Evolutionary conservation across 2,329 filamentous ascomycete species (phyloP).

Genomic region (Alternaria triticimaculans): DNA sequence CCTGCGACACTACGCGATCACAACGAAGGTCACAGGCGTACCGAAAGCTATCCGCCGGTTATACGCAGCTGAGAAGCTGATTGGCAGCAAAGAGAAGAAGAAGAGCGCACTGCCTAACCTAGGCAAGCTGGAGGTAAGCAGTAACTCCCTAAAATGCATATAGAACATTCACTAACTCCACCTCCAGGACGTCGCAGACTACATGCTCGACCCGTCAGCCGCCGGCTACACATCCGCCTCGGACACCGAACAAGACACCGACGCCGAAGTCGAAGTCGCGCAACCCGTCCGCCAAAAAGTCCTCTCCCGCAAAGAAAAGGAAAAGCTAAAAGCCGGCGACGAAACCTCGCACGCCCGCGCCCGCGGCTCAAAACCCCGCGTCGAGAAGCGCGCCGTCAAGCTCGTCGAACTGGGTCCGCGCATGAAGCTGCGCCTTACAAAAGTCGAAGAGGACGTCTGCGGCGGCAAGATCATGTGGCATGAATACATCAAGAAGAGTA

Average conservation of each 20-base stretch:
- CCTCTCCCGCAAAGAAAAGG: conserved; percentile 61
- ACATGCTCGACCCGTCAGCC: conserved; percentile 80
- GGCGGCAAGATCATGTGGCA: conserved; percentile 96
- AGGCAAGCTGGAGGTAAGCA: conserved; percentile 72
- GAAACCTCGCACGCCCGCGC: conserved; percentile 47
- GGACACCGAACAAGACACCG: conserved; percentile 90
- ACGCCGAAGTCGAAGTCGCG: conserved; percentile 90
- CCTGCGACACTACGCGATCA: conserved; percentile 93
- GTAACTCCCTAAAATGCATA: background rate
- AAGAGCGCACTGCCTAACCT: conserved; percentile 80
- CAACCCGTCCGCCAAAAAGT: conserved; percentile 67
- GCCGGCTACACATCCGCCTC: conserved; percentile 90
- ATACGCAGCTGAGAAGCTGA: conserved; percentile 82
- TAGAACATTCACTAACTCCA: background rate
- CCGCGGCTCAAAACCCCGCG: conserved; percentile 52
- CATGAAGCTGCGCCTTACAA: conserved; percentile 86
- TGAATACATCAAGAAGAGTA: conserved; percentile 86
- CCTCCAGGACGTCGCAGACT: conserved; percentile 82
- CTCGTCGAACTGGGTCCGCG: conserved; percentile 90
- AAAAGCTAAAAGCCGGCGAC: conserved; percentile 50
- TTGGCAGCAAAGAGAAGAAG: conserved; percentile 63
- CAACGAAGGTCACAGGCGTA: conserved; percentile 82
- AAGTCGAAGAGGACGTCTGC: conserved; percentile 94
- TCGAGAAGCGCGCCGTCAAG: conserved; percentile 88
- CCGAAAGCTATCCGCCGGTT: conserved; percentile 84